Percentiles rank a stretch among this genome's conserved stretches.
Conservation (phyloP, 2,329 filamentous ascomycete species). For the Penicillium paneum region DNA sequence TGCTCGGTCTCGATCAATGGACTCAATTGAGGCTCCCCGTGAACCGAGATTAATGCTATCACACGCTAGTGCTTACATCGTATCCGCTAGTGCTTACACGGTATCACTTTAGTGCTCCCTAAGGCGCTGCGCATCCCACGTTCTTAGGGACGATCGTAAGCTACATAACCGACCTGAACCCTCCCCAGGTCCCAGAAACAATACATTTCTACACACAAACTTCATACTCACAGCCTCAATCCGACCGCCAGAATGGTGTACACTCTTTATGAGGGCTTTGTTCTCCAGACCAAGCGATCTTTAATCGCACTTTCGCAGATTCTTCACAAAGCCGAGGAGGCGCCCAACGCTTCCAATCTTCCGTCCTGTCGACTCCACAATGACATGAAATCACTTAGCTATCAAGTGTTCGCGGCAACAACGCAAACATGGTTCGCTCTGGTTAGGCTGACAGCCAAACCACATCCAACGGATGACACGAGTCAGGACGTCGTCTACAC, state of each 20-base stretch:
- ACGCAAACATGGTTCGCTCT: constrained; percentile 2
- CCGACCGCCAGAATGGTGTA: not conserved
- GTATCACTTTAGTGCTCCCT: no score
- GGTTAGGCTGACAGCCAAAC: not conserved
- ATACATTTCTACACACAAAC: no score
- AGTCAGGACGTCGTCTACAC: constrained; percentile 2
- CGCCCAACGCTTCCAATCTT: constrained; percentile 6
- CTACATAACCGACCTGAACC: no score
- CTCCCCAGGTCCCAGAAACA: no score
- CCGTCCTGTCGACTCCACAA: constrained; percentile 3
- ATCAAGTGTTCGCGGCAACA: constrained; percentile 7
- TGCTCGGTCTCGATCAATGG: no score
- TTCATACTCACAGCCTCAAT: not conserved
- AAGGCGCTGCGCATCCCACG: no score
- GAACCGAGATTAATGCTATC: no score
- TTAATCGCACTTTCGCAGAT: constrained; percentile 4
- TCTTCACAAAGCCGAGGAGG: constrained; percentile 7
- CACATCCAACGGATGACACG: not conserved
- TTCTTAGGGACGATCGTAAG: no score
- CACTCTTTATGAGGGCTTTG: constrained; percentile 11
- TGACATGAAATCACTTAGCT: constrained; percentile 10
- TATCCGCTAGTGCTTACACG: no score
- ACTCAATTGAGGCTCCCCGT: no score
- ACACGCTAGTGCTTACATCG: no score
- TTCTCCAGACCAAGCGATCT: constrained; percentile 9